Evolutionary conservation across 2,329 filamentous ascomycete genomes (phyloP).

Genomic region (Ascochyta fabae): DNA sequence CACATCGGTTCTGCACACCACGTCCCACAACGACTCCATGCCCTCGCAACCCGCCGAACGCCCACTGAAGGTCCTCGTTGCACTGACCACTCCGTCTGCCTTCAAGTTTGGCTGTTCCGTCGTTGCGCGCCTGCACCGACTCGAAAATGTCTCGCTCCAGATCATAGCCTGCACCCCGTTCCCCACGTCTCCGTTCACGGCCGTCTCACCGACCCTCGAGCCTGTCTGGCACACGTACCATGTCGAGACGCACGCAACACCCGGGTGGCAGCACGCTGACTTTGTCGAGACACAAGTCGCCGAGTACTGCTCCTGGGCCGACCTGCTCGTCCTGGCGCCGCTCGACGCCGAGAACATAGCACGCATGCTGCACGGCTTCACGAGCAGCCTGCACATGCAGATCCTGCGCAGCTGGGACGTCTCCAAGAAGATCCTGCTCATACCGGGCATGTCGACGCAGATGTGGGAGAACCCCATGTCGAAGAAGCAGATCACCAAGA

Average conservation of each 20-base stretch:
- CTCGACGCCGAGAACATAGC: conserved; percentile 84
- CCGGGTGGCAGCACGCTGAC: conserved; percentile 36
- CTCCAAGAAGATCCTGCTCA: conserved; percentile 81
- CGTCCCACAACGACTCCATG: conserved; percentile 23
- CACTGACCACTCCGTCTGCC: conserved; percentile 69
- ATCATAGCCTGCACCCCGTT: conserved; percentile 41
- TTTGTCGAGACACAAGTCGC: conserved; percentile 60
- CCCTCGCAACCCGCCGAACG: conserved; percentile 29
- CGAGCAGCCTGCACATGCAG: conserved; percentile 80
- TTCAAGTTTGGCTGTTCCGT: conserved; percentile 70
- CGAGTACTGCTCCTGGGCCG: conserved; percentile 84
- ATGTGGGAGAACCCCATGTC: conserved; percentile 94
- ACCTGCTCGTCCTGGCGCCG: conserved; percentile 82
- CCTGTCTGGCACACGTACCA: conserved; percentile 41
- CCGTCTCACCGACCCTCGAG: conserved; percentile 36
- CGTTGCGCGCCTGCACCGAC: conserved; percentile 70
- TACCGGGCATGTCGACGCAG: conserved; percentile 85
- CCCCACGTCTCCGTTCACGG: conserved; percentile 28
- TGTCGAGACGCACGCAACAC: conserved; percentile 22
- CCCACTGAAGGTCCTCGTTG: conserved; percentile 62
- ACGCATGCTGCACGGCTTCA: conserved; percentile 85
- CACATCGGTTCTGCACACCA: conserved; percentile 1
- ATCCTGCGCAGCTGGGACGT: conserved; percentile 86
- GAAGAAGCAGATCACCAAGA: conserved; percentile 83
- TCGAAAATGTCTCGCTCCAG: conserved; percentile 64